Evolutionary conservation across 1,284 basidiomycete genomes (phyloP), one percentile per base, ranked within the genome.

Genomic region (Marasmius fiardii): DNA sequence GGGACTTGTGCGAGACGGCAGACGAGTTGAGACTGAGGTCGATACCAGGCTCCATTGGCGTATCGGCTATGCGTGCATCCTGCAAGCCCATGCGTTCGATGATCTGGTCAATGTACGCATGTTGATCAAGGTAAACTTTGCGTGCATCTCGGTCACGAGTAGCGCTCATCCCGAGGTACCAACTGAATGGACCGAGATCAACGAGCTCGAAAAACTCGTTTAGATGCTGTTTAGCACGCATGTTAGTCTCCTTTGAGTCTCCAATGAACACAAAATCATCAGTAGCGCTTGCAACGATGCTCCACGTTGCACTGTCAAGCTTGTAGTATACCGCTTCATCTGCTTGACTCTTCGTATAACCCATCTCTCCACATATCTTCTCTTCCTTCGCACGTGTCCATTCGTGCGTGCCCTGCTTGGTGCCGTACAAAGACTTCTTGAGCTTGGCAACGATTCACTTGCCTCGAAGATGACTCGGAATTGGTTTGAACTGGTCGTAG

Each of bases 221-320:
- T 8, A 71, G 60, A 37, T 64, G 57, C 2, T 57, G 43, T 26
- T 65, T 64, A 51, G 37, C 11, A 14, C 2, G 20, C 24, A 18
- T 31, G 45, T 56, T 49, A 23, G 37, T 26, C 11, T 48, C 20
- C n/a, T 39, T 54, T 4, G 61, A 65, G 33, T 67, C 57, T 8
- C 63, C 56, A 28, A 68, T 61, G 33, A 67, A 65, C 4, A 66
- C 65, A 59, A 72, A 70, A 53, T 73, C 65, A 41, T 73, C 65
- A 21, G 70, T 67, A 35, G 70, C 63, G 1, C 60, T 60, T 14
- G 67, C 64, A 26, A 73, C 52, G 18, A 68, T 63, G 6, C 59
- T 61, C 43, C 60, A 65, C 12, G 56, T 58, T 14, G 58, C 55
- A 50, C 59, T 56, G 16, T 58, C 43, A 16, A 60, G 43, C 43